Conservation (phyloP, 176 grass and related monocot species). For the Miscanthus lutarioriparius region DNA sequence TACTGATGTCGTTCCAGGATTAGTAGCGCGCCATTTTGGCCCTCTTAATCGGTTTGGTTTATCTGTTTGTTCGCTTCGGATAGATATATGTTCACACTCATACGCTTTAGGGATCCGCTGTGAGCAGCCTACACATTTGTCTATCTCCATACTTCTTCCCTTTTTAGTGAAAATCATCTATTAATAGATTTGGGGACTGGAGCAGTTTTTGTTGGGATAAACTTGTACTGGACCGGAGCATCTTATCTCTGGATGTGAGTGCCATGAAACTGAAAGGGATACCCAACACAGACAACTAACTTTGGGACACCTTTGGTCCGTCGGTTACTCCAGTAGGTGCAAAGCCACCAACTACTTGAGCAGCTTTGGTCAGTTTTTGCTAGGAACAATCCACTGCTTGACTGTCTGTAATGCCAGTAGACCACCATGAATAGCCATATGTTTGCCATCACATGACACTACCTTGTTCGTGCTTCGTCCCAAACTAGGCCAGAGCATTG, state of each 20-base stretch:
- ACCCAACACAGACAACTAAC: not conserved
- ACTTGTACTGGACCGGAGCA: not conserved
- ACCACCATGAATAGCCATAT: not conserved
- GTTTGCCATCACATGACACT: not conserved
- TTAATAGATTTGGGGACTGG: not conserved
- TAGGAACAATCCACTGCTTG: not conserved
- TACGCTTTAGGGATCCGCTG: not conserved
- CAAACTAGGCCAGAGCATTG: not conserved
- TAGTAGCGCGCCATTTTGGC: not conserved
- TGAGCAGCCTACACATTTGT: not conserved
- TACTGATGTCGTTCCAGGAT: slow-evolving; percentile 4
- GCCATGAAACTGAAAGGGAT: not conserved
- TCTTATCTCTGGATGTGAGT: slow-evolving; percentile 1
- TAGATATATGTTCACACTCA: not conserved
- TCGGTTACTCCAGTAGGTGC: not conserved
- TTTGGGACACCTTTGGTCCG: not conserved
- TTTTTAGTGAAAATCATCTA: not conserved
- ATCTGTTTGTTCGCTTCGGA: not conserved
- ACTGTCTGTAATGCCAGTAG: not conserved
- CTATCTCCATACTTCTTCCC: not conserved
- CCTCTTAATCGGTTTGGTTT: slow-evolving; percentile 2
- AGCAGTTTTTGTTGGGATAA: slow-evolving; percentile 19
- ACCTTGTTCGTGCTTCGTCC: not conserved
- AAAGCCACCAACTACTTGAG: not conserved
- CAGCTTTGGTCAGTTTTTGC: not conserved